Evolutionary conservation across 768 basidiomycete genomes (phyloP), one percentile per base, ranked within the genome.

Genomic region (Boletales sp.): DNA sequence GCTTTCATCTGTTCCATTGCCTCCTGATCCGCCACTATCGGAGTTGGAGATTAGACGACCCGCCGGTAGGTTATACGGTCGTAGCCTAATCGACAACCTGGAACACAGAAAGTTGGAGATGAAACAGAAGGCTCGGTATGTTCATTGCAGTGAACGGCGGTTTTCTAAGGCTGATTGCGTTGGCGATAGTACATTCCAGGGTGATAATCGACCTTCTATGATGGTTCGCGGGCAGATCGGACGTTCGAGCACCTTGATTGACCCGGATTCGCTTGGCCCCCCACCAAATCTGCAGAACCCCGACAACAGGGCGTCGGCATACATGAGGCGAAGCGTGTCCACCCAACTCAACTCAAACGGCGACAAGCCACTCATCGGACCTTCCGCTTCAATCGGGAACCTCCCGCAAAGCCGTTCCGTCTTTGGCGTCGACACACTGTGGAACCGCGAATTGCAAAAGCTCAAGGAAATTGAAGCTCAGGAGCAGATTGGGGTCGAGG

Each of bases 181-280:
- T 19, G 48, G 21, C 32, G 47, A 35, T 18, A 95, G 94, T 48
- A 86, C 90, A 13, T 96, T 96, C 67, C 82, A 74, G 47, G 94
- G 94, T 13, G 94, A 96, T 61, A 78, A 87, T 56, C 76, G 93
- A 50, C 91, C 94, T 10, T 87, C 90, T 5, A 95, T 95, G 94
- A 94, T 95, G 92, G 81, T 84, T 32, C 81, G 93, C 54, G 72
- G 74, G 34, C 68, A 71, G 38, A 66, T 73, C 33, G 69, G 75
- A 49, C 82, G 79, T 17, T 65, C 80, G 12, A 83, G 79, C 57
- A 88, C 90, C 0, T 67, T 93, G 44, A 87, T 93, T 58, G 87
- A 92, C 63, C 84, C 86, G 15, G 72, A 78, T 36, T 71, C 79
- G 4, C 72, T 91, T 42, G 76, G 74, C 36, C 62, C 65, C 14